phyloP scores from a whole-genome alignment of 768 basidiomycete species.

The Mycena rosella region DNA sequence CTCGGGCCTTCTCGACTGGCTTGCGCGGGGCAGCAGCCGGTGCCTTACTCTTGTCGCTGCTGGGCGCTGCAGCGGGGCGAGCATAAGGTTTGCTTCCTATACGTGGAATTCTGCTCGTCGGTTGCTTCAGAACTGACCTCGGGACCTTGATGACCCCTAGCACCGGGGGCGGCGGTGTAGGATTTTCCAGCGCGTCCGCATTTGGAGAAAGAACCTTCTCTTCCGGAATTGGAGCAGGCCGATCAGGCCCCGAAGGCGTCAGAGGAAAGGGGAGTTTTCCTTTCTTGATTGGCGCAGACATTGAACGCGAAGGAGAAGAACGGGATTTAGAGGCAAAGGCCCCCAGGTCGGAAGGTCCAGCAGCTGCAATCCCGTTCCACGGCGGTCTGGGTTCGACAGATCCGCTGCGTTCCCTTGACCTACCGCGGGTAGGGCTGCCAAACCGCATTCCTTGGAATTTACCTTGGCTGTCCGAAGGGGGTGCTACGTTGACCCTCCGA shows the following conservation, averaged over 20 bases:
- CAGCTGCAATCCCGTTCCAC: conserved; percentile 25
- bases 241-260: conserved; percentile 25
- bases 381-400: conserved; percentile 52
- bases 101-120: conserved; percentile 72
- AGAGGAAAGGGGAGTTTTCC: conserved; percentile 36
- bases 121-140: conserved; percentile 61
- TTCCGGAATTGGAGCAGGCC: conserved; percentile 16
- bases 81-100: conserved; percentile 71
- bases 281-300: conserved; percentile 28
- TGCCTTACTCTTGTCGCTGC: conserved; percentile 24
- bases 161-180: conserved; percentile 26
- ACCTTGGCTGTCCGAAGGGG: conserved; percentile 49
- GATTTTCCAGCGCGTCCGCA: background rate
- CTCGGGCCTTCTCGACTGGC: conserved; percentile 9
- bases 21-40: conserved; percentile 12
- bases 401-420: conserved; percentile 46
- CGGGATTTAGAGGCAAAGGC: conserved; percentile 20
- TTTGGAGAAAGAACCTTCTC: conserved; percentile 12
- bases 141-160: conserved; percentile 49
- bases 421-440: conserved; percentile 43
- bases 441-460: conserved; percentile 45
- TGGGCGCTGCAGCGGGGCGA: conserved; percentile 46
- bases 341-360: conserved; percentile 21
- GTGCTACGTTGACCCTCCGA: conserved; percentile 54
- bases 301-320: conserved; percentile 29